Evolutionary conservation across 129 eudicot genomes (phyloP).

Genomic region (Lactuca saligna): DNA sequence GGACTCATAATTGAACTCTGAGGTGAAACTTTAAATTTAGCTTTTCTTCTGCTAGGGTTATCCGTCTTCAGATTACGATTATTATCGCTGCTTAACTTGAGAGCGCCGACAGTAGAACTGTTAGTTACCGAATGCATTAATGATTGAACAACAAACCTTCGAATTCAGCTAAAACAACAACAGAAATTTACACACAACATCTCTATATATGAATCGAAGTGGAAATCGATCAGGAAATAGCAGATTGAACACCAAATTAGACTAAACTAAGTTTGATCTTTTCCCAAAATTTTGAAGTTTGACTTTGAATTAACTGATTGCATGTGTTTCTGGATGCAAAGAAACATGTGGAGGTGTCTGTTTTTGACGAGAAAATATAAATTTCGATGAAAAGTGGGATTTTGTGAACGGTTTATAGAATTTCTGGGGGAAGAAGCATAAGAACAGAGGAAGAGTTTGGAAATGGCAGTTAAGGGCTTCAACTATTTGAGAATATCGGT

Average conservation of each 20-base stretch:
- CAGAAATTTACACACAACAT: not conserved
- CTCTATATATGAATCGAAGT: slow-evolving; percentile 4
- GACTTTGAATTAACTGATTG: slow-evolving; percentile 33
- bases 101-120: slow-evolving; percentile 13
- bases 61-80: slow-evolving; percentile 24
- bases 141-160: slow-evolving; percentile 1
- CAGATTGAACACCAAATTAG: slow-evolving; percentile 29
- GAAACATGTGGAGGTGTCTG: slow-evolving; percentile 14
- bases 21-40: slow-evolving; percentile 13
- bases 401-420: slow-evolving; percentile 21
- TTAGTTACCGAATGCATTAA: slow-evolving; percentile 24
- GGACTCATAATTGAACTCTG: slow-evolving; percentile 29
- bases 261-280: slow-evolving; percentile 19
- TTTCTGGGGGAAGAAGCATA: slow-evolving; percentile 19
- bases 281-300: slow-evolving; percentile 15
- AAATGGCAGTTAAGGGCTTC: slow-evolving; percentile 26
- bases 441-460: slow-evolving; percentile 12
- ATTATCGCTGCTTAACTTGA: slow-evolving; percentile 27
- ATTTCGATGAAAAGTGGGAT: not conserved
- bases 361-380: not conserved
- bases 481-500: slow-evolving; percentile 13
- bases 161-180: slow-evolving; percentile 2
- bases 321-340: slow-evolving; percentile 10
- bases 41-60: not conserved
- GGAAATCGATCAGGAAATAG: slow-evolving; percentile 8